Percentiles rank a stretch among this genome's conserved stretches.
These are phyloP conservation scores for Malus hybrid DNA, from an alignment of 331 rosid genomes.

Conservation along the genomic window DNA sequence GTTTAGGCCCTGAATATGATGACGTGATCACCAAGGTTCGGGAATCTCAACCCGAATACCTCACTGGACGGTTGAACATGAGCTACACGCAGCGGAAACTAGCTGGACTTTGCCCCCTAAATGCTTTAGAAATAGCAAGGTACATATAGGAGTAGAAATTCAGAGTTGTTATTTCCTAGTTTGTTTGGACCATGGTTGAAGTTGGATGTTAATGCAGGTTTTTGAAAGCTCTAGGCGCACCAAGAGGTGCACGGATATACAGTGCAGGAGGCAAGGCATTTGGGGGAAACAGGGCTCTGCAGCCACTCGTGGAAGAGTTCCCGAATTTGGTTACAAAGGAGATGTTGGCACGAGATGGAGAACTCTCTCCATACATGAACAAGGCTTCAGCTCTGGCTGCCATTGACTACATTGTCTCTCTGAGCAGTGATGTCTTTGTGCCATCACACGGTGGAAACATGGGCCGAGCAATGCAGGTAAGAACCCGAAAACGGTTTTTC, in stretches of 20 bases:
- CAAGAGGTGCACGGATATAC: constrained; percentile 31
- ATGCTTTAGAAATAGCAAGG: constrained; percentile 49
- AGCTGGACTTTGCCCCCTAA: constrained; percentile 49
- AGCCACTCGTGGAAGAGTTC: constrained; percentile 40
- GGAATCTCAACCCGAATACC: constrained; percentile 37
- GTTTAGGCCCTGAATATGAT: constrained; percentile 40
- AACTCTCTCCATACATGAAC: constrained; percentile 33
- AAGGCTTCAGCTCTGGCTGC: constrained; percentile 54
- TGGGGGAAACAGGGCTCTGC: constrained; percentile 37
- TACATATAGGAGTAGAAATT: neutral
- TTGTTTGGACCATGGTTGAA: neutral
- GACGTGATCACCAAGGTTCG: constrained; percentile 19
- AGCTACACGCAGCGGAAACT: constrained; percentile 25
- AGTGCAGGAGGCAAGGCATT: constrained; percentile 56
- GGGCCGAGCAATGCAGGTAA: constrained; percentile 53
- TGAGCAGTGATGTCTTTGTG: constrained; percentile 43
- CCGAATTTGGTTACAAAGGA: constrained; percentile 44
- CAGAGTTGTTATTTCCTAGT: neutral
- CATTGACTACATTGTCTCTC: constrained; percentile 45
- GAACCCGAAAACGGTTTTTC: neutral
- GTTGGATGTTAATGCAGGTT: constrained; percentile 18
- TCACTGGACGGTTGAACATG: constrained; percentile 38
- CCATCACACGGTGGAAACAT: constrained; percentile 55
- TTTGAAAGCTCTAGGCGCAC: constrained; percentile 46
- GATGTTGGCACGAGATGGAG: constrained; percentile 35